These are phyloP conservation scores for Truncatella angustata DNA, from an alignment of 2,329 filamentous ascomycete species.

Conservation along the genomic window DNA sequence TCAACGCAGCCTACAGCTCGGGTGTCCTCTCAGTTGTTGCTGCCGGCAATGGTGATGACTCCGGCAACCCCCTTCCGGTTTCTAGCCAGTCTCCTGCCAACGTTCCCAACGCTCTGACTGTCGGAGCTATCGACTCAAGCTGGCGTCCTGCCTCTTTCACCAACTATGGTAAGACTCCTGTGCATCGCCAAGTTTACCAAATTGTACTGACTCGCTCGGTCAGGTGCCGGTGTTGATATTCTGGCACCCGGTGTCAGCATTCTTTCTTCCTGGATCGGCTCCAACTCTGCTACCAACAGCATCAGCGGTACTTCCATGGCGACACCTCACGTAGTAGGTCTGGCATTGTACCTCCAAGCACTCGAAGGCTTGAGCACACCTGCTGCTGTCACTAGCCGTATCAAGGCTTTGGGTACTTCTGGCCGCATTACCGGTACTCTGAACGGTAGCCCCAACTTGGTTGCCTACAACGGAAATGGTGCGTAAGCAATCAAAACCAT, in stretches of 20 bases:
- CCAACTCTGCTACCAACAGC: constrained; percentile 34
- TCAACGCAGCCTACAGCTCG: constrained; percentile 41
- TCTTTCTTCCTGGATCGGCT: constrained; percentile 40
- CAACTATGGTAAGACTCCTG: constrained; percentile 34
- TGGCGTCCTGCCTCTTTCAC: constrained; percentile 42
- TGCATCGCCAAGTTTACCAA: not conserved
- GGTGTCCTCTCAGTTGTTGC: constrained; percentile 55
- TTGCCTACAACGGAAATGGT: constrained; percentile 8
- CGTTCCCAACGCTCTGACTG: constrained; percentile 47
- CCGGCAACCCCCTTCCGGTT: constrained; percentile 24
- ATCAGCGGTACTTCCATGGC: constrained; percentile 64
- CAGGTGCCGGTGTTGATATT: constrained; percentile 40
- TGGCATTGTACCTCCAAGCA: constrained; percentile 54
- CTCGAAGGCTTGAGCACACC: constrained; percentile 42
- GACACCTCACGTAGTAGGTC: constrained; percentile 58
- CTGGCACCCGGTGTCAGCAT: constrained; percentile 42
- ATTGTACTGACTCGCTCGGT: not conserved
- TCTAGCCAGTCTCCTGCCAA: constrained; percentile 46
- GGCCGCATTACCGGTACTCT: constrained; percentile 6
- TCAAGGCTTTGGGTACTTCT: constrained; percentile 6
- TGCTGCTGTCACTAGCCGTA: constrained; percentile 22
- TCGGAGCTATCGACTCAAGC: constrained; percentile 44
- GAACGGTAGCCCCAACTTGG: constrained; percentile 9
- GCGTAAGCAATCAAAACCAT: no score
- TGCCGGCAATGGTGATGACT: constrained; percentile 48